Evolutionary conservation across 2,329 filamentous ascomycete genomes (phyloP).

Genomic region (Alternaria panax): DNA sequence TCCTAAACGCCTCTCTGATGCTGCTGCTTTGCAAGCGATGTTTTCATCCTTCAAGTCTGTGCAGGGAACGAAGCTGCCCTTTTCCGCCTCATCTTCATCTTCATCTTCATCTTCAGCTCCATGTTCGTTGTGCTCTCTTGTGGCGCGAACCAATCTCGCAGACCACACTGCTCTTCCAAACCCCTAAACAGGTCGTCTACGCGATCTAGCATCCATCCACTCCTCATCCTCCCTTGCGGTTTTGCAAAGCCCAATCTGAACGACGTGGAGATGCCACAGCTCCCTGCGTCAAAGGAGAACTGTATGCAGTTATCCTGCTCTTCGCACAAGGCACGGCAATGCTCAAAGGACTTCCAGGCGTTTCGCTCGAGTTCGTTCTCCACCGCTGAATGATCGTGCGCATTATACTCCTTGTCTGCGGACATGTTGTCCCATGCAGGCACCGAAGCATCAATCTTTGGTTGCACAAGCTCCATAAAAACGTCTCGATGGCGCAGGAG

Average conservation of each 20-base stretch:
- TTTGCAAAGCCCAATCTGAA: constrained; percentile 45
- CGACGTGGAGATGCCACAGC: constrained; percentile 39
- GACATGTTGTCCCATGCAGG: constrained; percentile 50
- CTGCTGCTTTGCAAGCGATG: background rate
- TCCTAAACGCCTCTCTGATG: background rate
- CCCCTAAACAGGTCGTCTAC: constrained; percentile 44
- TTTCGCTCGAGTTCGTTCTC: constrained; percentile 38
- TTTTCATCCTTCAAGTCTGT: no score
- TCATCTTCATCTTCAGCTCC: constrained; percentile 28
- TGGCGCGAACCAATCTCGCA: constrained; percentile 46
- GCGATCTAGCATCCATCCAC: constrained; percentile 49
- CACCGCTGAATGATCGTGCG: constrained; percentile 36
- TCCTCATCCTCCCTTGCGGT: constrained; percentile 34
- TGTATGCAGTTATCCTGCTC: constrained; percentile 43
- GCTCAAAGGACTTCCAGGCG: constrained; percentile 46
- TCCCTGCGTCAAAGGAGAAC: constrained; percentile 45
- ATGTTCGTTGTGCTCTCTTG: constrained; percentile 24
- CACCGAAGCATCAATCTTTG: constrained; percentile 35
- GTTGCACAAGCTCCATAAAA: constrained; percentile 45
- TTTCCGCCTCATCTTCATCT: constrained; percentile 29
- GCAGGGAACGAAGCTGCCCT: background rate
- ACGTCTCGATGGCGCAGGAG: constrained; percentile 49
- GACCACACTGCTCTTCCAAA: constrained; percentile 42
- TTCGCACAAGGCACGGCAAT: constrained; percentile 47
- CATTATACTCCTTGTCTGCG: constrained; percentile 46